Evolutionary conservation across 768 basidiomycete species (phyloP), one percentile per base, ranked within the genome.

Genomic region (Fibroporia radiculosa): DNA sequence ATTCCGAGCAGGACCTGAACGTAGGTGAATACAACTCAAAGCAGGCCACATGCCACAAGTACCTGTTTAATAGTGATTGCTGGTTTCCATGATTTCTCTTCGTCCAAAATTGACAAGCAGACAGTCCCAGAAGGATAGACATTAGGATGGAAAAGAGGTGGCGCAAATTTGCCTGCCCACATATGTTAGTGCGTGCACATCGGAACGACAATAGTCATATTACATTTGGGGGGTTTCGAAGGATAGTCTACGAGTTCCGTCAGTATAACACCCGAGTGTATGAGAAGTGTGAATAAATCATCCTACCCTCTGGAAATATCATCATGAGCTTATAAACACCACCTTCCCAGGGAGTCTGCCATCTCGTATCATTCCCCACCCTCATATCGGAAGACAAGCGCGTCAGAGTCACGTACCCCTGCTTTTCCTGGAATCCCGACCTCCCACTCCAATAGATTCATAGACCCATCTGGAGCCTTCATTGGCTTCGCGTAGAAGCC

Each of bases 41-140:
- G 25, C 33, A 11, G 39, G 23, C 25, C 46, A 6, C 20, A 24
- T 25, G 10, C 25, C 36, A 4, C 27, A 28, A 67, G 29, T 20
- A 87, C 95, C 76, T 98, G 96, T 65, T 98, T 99, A 68, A 99
- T 93, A 1, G 96, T 98, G 56, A 99, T 97, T 6, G 93, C 89
- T 20, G 96, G 93, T 61, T 97, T 97, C 96, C 96, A 99, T 1
- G 84, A 84, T 63, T 99, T 98, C 66, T 99, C 96, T 61, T 99
- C 96, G 58, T 98, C 95, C 43, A 99, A 68, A 58, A 99, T 99
- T 10, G 93, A 97, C 23, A 99, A 72, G 63, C 95, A 98, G 36
- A 98, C 93, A 16, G 96, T 99, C 20, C 96, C 96, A 24, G 95
- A 98, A 0, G 96, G 96, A 61, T 97, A 99, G 44, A 99, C 93